Evolutionary conservation across 208 protist genomes (phyloP).

Genomic region (Wallacemonas sp.): DNA sequence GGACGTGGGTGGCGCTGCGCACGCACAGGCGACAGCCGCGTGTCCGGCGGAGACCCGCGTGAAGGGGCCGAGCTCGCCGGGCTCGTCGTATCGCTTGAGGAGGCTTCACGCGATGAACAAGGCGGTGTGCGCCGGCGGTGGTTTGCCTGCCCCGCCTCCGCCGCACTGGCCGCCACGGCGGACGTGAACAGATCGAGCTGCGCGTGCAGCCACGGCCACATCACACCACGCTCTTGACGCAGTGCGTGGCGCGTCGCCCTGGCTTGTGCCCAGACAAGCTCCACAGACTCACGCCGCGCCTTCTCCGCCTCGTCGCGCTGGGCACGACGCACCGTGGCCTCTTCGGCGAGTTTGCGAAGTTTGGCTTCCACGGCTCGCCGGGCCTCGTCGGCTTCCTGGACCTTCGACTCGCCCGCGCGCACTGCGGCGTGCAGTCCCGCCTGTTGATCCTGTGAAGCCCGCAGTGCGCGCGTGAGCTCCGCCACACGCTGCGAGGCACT

Average conservation of each 20-base stretch:
- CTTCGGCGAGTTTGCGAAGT: neutral
- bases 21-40: neutral
- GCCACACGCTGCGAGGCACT: neutral
- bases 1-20: conserved; percentile 3
- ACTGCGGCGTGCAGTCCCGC: neutral
- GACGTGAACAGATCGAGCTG: neutral
- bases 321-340: neutral
- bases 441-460: neutral
- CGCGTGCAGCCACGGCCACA: conserved; percentile 6
- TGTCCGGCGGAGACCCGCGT: neutral
- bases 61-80: neutral
- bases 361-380: neutral
- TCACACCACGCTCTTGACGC: neutral
- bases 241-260: neutral
- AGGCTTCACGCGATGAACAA: no score
- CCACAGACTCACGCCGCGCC: neutral
- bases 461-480: neutral
- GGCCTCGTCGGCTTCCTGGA: neutral
- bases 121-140: neutral
- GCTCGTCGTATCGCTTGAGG: neutral
- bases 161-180: neutral
- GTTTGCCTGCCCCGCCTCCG: neutral
- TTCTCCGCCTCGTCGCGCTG: conserved; percentile 2
- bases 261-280: neutral
- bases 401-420: neutral